A percentile compares a stretch with the other conserved stretches of the same genome.
Conservation (phyloP, 139 green algal species). For the Chlorella sp. region DNA sequence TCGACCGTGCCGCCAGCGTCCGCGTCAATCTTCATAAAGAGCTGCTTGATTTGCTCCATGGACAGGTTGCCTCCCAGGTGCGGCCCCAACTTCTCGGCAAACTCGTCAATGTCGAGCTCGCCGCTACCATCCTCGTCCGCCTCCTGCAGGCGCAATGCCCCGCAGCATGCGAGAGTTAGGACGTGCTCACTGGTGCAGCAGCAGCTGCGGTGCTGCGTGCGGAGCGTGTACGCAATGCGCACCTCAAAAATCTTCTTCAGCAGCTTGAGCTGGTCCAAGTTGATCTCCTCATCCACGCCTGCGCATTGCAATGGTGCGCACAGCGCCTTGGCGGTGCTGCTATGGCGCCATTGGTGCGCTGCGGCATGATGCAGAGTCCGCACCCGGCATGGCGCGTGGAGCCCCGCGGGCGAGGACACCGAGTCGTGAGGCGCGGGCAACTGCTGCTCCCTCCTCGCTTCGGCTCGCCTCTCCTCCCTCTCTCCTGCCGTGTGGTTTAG, state of each 20-base stretch:
- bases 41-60: slow-evolving; percentile 48
- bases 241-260: slow-evolving; percentile 77
- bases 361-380: no score
- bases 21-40: slow-evolving; percentile 88
- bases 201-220: no score
- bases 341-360: no score
- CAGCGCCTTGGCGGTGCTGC: no score
- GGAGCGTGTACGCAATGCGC: no score
- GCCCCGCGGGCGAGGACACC: no score
- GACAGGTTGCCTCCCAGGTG: slow-evolving; percentile 29
- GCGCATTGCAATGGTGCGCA: neutral
- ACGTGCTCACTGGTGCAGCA: no score
- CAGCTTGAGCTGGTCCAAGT: slow-evolving; percentile 58
- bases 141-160: slow-evolving; percentile 33
- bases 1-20: slow-evolving; percentile 81
- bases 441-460: no score
- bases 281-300: slow-evolving; percentile 57
- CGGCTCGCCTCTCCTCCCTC: no score
- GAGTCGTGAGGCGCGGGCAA: neutral
- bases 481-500: no score
- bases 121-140: slow-evolving; percentile 72
- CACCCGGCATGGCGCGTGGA: no score
- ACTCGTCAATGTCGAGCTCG: slow-evolving; percentile 77
- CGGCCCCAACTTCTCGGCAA: slow-evolving; percentile 68
- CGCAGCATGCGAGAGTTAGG: no score